These are phyloP conservation scores for Fusarium pseudocircinatum DNA, from an alignment of 2,329 filamentous ascomycete species.

Conservation along the genomic window DNA sequence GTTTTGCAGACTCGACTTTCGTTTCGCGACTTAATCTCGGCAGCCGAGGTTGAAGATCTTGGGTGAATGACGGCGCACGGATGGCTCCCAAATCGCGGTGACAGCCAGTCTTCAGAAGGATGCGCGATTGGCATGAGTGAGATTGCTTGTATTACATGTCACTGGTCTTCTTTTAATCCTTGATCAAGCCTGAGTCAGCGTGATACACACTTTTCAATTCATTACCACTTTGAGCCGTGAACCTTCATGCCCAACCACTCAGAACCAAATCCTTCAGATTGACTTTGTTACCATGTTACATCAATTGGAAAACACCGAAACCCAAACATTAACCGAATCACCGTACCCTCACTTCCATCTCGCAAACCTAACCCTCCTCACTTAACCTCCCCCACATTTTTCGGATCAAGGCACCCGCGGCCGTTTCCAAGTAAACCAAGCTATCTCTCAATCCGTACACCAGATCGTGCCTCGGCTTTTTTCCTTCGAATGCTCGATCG, in stretches of 20 bases:
- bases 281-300: neutral
- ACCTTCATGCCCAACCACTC: neutral
- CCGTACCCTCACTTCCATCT: neutral
- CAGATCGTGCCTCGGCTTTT: constrained; percentile 21
- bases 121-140: neutral
- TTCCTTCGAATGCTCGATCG: neutral
- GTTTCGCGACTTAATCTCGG: constrained; percentile 7
- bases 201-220: neutral
- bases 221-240: neutral
- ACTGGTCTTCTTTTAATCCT: neutral
- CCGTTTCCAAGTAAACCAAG: neutral
- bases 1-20: constrained; percentile 9
- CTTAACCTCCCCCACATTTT: neutral
- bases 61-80: neutral
- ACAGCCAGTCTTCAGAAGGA: too few species aligned
- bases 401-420: neutral
- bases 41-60: neutral
- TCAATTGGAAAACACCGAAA: neutral
- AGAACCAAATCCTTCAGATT: neutral
- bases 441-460: neutral
- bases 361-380: neutral
- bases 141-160: neutral
- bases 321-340: neutral
- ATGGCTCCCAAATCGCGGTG: too few species aligned
- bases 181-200: neutral